These are phyloP conservation scores for Puccinia polysora DNA, from an alignment of 1,284 basidiomycete genomes.

Conservation along the genomic window DNA sequence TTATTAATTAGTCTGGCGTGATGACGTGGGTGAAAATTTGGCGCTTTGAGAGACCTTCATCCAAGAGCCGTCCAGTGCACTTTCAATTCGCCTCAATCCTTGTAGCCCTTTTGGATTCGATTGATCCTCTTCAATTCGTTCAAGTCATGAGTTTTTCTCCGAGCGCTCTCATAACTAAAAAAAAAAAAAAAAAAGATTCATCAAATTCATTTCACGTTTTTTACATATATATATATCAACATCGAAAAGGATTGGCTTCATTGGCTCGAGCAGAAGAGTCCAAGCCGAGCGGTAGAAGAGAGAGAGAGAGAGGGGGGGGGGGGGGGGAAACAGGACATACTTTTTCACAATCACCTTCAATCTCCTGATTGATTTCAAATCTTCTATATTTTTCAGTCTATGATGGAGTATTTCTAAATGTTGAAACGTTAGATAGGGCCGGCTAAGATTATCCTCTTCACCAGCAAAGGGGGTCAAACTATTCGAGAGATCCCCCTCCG, in stretches of 20 bases:
- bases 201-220: background rate
- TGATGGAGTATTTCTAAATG: conserved; percentile 41
- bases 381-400: conserved; percentile 27
- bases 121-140: conserved; percentile 18
- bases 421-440: conserved; percentile 36
- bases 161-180: conserved; percentile 38
- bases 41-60: background rate
- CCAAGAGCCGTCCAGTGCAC: too few relatives aligned
- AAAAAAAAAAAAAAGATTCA: background rate
- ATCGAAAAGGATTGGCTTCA: too few relatives aligned
- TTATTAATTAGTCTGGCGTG: too few relatives aligned
- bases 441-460: background rate
- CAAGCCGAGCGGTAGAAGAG: background rate
- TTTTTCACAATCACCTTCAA: conserved; percentile 32
- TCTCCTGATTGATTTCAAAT: background rate
- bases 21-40: background rate
- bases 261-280: background rate
- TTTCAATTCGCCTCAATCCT: too few relatives aligned
- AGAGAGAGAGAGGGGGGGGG: background rate
- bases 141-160: conserved; percentile 17
- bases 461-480: background rate
- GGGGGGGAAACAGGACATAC: conserved; percentile 2
- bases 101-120: conserved; percentile 24
- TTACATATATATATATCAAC: background rate
- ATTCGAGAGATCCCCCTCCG: too few relatives aligned